Conservation (phyloP, 108 stramenopile genomes). For the Pseudonitzschia multistriata region DNA sequence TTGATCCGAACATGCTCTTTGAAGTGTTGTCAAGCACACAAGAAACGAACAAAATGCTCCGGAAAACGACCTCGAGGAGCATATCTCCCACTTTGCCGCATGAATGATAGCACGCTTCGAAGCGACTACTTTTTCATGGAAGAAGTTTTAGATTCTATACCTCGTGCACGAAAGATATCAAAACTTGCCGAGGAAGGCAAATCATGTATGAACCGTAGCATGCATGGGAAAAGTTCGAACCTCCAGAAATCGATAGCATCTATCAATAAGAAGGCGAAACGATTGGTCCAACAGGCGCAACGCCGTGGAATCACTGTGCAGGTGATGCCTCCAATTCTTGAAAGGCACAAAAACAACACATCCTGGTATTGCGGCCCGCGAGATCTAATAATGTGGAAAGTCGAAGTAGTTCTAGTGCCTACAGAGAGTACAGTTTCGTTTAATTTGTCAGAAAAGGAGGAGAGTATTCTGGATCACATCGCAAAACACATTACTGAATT, state of each 20-base stretch:
- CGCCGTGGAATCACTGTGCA: conserved; percentile 51
- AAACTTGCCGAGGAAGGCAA: conserved; percentile 34
- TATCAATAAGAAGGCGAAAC: conserved; percentile 29
- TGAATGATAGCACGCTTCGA: conserved; percentile 53
- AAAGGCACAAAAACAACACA: conserved; percentile 57
- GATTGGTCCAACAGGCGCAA: conserved; percentile 54
- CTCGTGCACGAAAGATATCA: conserved; percentile 39
- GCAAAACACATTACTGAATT: not conserved
- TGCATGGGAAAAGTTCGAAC: not conserved
- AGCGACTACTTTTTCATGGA: conserved; percentile 81
- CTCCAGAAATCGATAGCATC: not conserved
- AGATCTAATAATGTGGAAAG: conserved; percentile 38
- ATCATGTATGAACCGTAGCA: not conserved
- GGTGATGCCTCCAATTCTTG: conserved; percentile 70
- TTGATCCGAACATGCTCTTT: conserved; percentile 57
- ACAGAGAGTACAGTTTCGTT: not conserved
- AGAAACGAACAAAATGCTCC: conserved; percentile 46
- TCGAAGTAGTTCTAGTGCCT: conserved; percentile 22
- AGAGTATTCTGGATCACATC: conserved; percentile 13
- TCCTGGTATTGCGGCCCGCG: conserved; percentile 39
- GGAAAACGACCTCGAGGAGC: conserved; percentile 70
- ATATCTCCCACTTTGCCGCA: conserved; percentile 36
- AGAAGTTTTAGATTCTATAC: conserved; percentile 56
- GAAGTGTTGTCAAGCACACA: conserved; percentile 56
- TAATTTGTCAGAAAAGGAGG: conserved; percentile 26